phyloP scores from a whole-genome alignment of 192 early-diverging fungal species.

The Backusella circina region DNA sequence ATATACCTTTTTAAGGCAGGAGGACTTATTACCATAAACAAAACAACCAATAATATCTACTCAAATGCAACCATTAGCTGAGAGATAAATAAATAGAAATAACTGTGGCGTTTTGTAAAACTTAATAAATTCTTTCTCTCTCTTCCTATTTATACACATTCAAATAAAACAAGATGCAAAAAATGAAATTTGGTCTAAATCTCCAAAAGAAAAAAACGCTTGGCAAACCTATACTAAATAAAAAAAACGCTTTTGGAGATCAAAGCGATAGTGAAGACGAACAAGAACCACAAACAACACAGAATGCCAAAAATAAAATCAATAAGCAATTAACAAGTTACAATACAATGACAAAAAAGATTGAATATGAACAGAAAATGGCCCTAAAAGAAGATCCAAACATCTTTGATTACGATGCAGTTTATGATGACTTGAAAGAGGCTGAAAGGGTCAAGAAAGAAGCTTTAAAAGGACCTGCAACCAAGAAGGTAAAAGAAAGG shows the following conservation, averaged over 20 bases:
- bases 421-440: constrained; percentile 70
- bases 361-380: constrained; percentile 48
- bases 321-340: constrained; percentile 19
- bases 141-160: not conserved
- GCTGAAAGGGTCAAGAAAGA: constrained; percentile 48
- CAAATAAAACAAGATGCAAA: not conserved
- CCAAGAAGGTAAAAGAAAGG: constrained; percentile 33
- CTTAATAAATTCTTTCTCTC: not conserved
- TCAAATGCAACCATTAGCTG: not conserved
- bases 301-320: constrained; percentile 8
- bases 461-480: constrained; percentile 37
- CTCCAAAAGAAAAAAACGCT: constrained; percentile 12
- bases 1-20: not conserved
- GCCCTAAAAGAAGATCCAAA: constrained; percentile 68
- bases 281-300: not conserved
- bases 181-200: constrained; percentile 12
- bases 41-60: not conserved
- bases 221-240: not conserved
- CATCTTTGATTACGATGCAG: constrained; percentile 77
- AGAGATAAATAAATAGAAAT: not conserved
- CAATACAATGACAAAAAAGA: constrained; percentile 22
- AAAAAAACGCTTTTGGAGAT: not conserved
- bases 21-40: not conserved
- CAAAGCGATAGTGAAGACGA: constrained; percentile 4
- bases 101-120: too few relatives aligned